Percentiles rank a stretch among this genome's conserved stretches.
Conservation (phyloP, 805 yeast genomes). For the Dipodascus geniculatus region DNA sequence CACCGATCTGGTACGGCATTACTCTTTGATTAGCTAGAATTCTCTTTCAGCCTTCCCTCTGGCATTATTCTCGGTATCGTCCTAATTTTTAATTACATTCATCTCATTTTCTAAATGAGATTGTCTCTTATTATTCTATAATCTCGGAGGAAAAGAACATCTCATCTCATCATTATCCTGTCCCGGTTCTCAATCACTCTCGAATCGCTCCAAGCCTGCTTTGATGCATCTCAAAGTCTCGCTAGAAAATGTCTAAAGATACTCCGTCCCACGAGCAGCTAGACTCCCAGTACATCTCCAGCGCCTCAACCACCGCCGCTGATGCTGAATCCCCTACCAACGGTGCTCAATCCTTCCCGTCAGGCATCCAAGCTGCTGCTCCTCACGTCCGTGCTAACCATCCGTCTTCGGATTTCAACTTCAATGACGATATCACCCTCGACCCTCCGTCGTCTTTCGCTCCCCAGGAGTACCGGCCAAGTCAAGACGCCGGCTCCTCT, state of each 20-base stretch:
- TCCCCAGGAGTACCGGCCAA: background rate
- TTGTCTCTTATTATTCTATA: background rate
- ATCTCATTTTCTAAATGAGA: background rate
- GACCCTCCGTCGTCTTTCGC: no score
- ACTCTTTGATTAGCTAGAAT: background rate
- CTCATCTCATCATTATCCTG: background rate
- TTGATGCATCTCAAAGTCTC: background rate
- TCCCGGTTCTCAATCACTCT: no score
- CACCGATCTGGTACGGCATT: no score
- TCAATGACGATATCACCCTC: no score
- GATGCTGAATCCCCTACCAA: no score
- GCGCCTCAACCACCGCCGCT: no score
- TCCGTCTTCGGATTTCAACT: no score
- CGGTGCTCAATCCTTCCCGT: no score
- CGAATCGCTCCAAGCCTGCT: no score
- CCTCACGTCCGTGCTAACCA: no score
- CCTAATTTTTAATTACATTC: background rate
- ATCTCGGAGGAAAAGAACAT: background rate
- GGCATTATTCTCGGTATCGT: background rate
- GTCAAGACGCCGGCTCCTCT: background rate
- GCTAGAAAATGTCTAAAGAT: background rate
- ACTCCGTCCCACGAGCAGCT: background rate
- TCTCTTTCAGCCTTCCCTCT: background rate
- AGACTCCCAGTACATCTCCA: no score
- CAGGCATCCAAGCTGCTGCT: no score